These are phyloP conservation scores for Rhodotorula sp. DNA, from an alignment of 1,284 basidiomycete species.

Conservation along the genomic window DNA sequence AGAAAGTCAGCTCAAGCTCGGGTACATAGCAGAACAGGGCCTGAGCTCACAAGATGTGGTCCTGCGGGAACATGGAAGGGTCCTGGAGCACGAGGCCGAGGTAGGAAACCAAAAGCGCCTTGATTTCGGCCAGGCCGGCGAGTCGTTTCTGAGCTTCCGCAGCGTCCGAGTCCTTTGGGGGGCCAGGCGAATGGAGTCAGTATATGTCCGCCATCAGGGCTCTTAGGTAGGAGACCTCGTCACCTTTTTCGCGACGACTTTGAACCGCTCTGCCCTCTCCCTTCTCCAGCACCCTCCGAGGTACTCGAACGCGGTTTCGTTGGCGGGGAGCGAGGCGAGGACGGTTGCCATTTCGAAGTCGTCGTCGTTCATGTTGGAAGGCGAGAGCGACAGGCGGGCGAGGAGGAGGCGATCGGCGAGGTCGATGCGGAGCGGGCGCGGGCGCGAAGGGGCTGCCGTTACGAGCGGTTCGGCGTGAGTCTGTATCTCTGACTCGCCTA, in stretches of 20 bases:
- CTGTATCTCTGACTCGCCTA: conserved; percentile 25
- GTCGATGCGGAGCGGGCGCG: conserved; percentile 55
- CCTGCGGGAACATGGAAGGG: conserved; percentile 88
- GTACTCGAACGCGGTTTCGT: conserved; percentile 87
- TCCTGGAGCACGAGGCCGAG: conserved; percentile 86
- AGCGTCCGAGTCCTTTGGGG: conserved; percentile 15
- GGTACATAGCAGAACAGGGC: too few relatives aligned
- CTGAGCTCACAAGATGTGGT: conserved; percentile 60
- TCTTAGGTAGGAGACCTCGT: too few relatives aligned
- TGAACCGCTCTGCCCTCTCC: conserved; percentile 57
- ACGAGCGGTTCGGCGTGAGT: conserved; percentile 2
- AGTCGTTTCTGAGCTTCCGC: conserved; percentile 53
- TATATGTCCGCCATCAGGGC: background rate
- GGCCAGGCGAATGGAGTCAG: background rate
- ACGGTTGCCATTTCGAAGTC: conserved; percentile 70
- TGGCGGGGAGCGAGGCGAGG: conserved; percentile 70
- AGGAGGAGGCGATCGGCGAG: conserved; percentile 75
- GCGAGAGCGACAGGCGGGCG: conserved; percentile 72
- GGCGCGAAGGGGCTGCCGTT: conserved; percentile 17
- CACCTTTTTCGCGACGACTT: conserved; percentile 63
- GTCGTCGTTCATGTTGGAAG: conserved; percentile 74
- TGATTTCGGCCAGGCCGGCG: conserved; percentile 66
- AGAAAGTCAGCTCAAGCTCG: background rate
- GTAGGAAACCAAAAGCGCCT: conserved; percentile 82
- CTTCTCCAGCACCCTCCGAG: conserved; percentile 89